Evolutionary conservation across 2,329 filamentous ascomycete species (phyloP).

Genomic region (Colletotrichum sp.): DNA sequence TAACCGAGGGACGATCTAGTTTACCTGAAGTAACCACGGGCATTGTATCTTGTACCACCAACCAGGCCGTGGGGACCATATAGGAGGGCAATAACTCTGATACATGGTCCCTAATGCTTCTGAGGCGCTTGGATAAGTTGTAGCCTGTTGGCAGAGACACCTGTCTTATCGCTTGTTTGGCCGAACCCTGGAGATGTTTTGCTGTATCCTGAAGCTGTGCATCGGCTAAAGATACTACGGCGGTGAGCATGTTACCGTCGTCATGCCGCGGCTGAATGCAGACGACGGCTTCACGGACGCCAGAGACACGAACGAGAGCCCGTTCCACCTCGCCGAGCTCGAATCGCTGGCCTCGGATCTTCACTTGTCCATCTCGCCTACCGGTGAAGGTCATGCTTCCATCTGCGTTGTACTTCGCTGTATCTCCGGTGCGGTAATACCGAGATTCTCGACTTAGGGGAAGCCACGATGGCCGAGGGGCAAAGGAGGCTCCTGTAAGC

Average conservation of each 20-base stretch:
- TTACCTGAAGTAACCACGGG: not conserved
- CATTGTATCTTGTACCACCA: not conserved
- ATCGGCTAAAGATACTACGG: not conserved
- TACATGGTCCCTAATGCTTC: not conserved
- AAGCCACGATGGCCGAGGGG: not conserved
- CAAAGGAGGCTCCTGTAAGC: not conserved
- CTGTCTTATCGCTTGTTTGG: not conserved
- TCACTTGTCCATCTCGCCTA: not conserved
- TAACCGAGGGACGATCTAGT: not conserved
- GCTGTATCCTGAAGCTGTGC: not conserved
- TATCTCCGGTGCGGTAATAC: not conserved
- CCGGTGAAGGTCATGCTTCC: not conserved
- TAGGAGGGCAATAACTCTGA: not conserved
- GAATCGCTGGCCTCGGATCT: not conserved
- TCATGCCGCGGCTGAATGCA: not conserved
- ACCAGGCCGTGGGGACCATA: not conserved
- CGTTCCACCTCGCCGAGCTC: not conserved
- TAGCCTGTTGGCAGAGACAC: not conserved
- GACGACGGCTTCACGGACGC: not conserved
- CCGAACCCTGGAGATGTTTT: not conserved
- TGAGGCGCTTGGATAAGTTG: not conserved
- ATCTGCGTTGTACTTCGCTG: not conserved
- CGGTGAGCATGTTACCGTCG: not conserved
- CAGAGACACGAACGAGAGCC: not conserved
- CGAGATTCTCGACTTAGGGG: not conserved